Percentiles rank a stretch among this genome's conserved stretches.
These are phyloP conservation scores for Aphanomyces astaci DNA, from an alignment of 352 stramenopile species.

Conservation along the genomic window DNA sequence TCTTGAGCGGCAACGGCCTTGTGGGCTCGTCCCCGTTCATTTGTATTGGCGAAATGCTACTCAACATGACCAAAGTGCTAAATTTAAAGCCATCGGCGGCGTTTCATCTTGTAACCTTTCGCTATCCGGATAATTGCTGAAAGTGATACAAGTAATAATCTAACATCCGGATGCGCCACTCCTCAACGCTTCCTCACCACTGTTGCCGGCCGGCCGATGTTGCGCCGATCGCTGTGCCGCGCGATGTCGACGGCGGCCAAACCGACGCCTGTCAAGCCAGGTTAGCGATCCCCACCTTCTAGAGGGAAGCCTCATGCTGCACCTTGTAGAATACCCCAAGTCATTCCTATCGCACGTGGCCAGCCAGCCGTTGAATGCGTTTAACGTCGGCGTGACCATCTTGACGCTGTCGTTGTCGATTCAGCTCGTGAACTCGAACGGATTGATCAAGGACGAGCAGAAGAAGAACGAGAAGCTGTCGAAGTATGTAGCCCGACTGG, in stretches of 20 bases:
- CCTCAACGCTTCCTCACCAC: neutral
- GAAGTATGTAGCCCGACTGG: slow-evolving; percentile 44
- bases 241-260: slow-evolving; percentile 12
- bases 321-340: slow-evolving; percentile 56
- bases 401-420: slow-evolving; percentile 79
- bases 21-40: slow-evolving; percentile 14
- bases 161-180: neutral
- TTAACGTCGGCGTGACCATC: slow-evolving; percentile 78
- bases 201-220: neutral
- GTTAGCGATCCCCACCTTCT: neutral
- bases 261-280: neutral
- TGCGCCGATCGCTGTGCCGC: slow-evolving; percentile 2
- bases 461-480: slow-evolving; percentile 37
- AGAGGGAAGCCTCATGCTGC: neutral
- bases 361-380: slow-evolving; percentile 78
- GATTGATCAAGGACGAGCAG: slow-evolving; percentile 54
- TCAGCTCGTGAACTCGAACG: slow-evolving; percentile 41
- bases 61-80: neutral
- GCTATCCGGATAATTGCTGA: neutral
- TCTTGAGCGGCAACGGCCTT: slow-evolving; percentile 24
- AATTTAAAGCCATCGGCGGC: neutral
- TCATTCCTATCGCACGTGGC: slow-evolving; percentile 71
- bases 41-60: neutral
- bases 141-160: too few species aligned
- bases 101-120: neutral